phyloP scores from a whole-genome alignment of 1,284 basidiomycete species.

The Fereydounia khargensis region DNA sequence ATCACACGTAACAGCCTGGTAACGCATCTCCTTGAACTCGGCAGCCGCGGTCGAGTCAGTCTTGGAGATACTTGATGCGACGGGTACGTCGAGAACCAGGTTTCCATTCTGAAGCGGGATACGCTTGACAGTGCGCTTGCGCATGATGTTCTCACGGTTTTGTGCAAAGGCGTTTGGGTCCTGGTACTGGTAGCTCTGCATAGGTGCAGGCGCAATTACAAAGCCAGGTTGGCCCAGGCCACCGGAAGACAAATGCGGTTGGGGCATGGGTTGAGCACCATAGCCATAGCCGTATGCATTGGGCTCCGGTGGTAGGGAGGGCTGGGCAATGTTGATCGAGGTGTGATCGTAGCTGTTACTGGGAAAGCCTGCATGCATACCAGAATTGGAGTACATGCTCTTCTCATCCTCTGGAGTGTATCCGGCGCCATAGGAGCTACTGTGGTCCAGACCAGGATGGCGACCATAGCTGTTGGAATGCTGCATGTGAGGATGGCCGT shows the following conservation, averaged over 20 bases:
- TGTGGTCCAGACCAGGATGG: constrained; percentile 13
- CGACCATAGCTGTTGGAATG: constrained; percentile 17
- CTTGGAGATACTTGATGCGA: constrained; percentile 58
- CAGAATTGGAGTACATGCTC: constrained; percentile 27
- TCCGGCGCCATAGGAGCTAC: constrained; percentile 4
- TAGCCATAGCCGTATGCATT: constrained; percentile 11
- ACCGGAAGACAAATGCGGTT: constrained; percentile 4
- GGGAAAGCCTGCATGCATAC: constrained; percentile 13
- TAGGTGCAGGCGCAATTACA: constrained; percentile 23
- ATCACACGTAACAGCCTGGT: constrained; percentile 50
- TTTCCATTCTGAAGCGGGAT: constrained; percentile 56
- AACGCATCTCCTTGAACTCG: constrained; percentile 75
- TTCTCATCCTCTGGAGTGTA: constrained; percentile 24
- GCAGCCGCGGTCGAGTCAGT: constrained; percentile 65
- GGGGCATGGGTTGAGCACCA: constrained; percentile 11
- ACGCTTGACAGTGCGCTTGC: constrained; percentile 58
- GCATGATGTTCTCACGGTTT: constrained; percentile 36
- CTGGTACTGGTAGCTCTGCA: constrained; percentile 11
- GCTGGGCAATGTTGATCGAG: constrained; percentile 18
- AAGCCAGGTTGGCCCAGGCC: constrained; percentile 21
- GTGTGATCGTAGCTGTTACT: constrained; percentile 8
- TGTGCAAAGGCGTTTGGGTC: constrained; percentile 14
- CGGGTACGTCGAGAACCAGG: constrained; percentile 56
- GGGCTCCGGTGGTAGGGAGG: constrained; percentile 12
- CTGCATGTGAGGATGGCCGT: constrained; percentile 14